These are phyloP conservation scores for Oligophagozyma castellii DNA, from an alignment of 1,139 yeast species.

Conservation along the genomic window DNA sequence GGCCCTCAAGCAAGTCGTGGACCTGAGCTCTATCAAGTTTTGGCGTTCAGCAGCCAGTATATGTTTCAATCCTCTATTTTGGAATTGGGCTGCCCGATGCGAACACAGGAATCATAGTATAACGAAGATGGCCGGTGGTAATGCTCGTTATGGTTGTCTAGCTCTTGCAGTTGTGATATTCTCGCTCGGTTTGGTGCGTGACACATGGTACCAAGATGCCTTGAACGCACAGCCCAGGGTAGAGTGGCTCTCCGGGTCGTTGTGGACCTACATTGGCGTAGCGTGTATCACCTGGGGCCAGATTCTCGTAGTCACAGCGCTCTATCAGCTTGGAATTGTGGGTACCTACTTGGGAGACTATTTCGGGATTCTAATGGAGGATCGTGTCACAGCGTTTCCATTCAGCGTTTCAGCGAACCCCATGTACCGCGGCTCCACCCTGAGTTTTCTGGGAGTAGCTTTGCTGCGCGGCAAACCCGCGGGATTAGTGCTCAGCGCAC, in stretches of 20 bases:
- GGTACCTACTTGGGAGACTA: slow-evolving; percentile 96
- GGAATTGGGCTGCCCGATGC: slow-evolving; percentile 84
- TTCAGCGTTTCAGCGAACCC: slow-evolving; percentile 86
- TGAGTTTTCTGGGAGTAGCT: slow-evolving; percentile 84
- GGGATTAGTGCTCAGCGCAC: slow-evolving; percentile 56
- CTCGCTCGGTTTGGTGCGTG: slow-evolving; percentile 71
- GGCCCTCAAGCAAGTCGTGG: too few relatives aligned
- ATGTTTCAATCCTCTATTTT: slow-evolving; percentile 90
- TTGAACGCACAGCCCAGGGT: slow-evolving; percentile 43
- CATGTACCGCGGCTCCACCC: slow-evolving; percentile 88
- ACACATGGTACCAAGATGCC: slow-evolving; percentile 58
- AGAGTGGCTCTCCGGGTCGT: background rate
- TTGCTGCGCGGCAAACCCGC: slow-evolving; percentile 83
- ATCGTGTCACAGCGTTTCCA: slow-evolving; percentile 88
- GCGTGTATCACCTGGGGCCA: slow-evolving; percentile 54
- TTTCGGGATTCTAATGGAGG: slow-evolving; percentile 86
- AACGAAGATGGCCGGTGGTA: slow-evolving; percentile 51
- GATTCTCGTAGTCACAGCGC: slow-evolving; percentile 63
- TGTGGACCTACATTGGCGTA: slow-evolving; percentile 32
- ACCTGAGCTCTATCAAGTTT: too few relatives aligned
- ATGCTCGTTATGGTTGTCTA: slow-evolving; percentile 71
- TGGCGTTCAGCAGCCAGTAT: too few relatives aligned
- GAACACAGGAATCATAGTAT: slow-evolving; percentile 67
- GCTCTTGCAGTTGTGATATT: slow-evolving; percentile 70
- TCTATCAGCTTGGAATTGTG: slow-evolving; percentile 91